Percentiles rank a stretch among this genome's conserved stretches.
Evolutionary conservation across 495 filamentous ascomycete species (phyloP).

Genomic region (Penicillium simplicissimum): DNA sequence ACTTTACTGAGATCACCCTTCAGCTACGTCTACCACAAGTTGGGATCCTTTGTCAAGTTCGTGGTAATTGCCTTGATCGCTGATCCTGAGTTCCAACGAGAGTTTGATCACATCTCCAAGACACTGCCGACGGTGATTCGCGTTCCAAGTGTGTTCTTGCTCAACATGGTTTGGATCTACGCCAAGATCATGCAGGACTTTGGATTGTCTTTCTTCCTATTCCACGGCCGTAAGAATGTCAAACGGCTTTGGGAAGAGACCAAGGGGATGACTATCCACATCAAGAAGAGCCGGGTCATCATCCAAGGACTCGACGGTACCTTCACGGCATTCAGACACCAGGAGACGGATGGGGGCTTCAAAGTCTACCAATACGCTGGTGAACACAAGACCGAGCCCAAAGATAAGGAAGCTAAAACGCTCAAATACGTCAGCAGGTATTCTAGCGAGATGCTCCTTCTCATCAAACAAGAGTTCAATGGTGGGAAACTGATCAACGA

Average conservation of each 20-base stretch:
- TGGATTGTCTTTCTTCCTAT: conserved; percentile 50
- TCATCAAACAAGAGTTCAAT: conserved; percentile 49
- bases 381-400: conserved; percentile 45
- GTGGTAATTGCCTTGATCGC: conserved; percentile 53
- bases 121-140: conserved; percentile 35
- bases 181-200: conserved; percentile 40
- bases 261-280: conserved; percentile 46
- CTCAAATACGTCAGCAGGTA: conserved; percentile 52
- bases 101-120: conserved; percentile 52
- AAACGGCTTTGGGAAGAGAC: conserved; percentile 48
- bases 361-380: conserved; percentile 51
- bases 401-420: conserved; percentile 36
- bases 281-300: conserved; percentile 47
- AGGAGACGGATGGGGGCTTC: conserved; percentile 41
- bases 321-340: conserved; percentile 50
- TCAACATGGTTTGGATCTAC: conserved; percentile 55
- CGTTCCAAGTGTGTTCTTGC: conserved; percentile 36
- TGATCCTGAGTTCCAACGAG: conserved; percentile 60
- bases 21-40: conserved; percentile 39
- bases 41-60: conserved; percentile 52
- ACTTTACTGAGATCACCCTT: conserved; percentile 33
- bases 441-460: conserved; percentile 48
- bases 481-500: conserved; percentile 48
- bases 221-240: conserved; percentile 48
- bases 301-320: conserved; percentile 49